Evolutionary conservation across 2,329 filamentous ascomycete species (phyloP), one percentile per base, ranked within the genome.

Genomic region (Colletotrichum sp.): DNA sequence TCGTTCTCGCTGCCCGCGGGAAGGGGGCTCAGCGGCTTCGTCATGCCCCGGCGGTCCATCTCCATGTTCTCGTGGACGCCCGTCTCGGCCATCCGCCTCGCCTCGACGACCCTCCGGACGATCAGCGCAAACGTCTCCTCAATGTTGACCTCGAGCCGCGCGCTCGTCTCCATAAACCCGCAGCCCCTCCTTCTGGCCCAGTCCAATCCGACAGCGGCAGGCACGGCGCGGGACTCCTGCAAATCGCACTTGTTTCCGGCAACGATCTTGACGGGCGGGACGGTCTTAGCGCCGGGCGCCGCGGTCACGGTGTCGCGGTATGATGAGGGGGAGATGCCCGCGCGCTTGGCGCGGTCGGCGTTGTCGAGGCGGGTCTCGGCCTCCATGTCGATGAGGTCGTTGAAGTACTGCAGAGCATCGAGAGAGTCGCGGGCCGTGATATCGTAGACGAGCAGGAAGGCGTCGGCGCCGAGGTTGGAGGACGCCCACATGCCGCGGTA

Each of bases 111-210:
- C 68, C 92, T 87, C 30, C 91, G 87, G 59, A 93, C 90, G 75
- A 93, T 91, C 52, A 93, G 88, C 43, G 94, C 94, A 88, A 97
- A 97, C 0, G 95, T 96, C 89, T 97, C 95, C 84, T 97, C 95
- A 77, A 97, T 95, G 83, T 97, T 97, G 78, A 97, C 95, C 87
- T 95, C 94, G 80, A 96, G 91, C 71, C 95, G 88, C 6, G 95
- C 95, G 81, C 93, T 95, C 77, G 95, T 97, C 90, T 97, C 95
- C 95, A 97, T 97, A 86, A 97, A 97, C 52, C 95, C 95, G 85
- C 94, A 96, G 59, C 92, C 92, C 71, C 91, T 88, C 75, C 87
- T 88, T 76, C 94, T 88, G 67, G 95, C 94, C 95, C 95, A 97
- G 79, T 96, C 94, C 59, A 96, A 86, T 0, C 95, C 95, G 72